Percentiles rank a stretch among this genome's conserved stretches.
Evolutionary conservation across 1,139 yeast species (phyloP).

Genomic region (Casaregolazyma lundiana): DNA sequence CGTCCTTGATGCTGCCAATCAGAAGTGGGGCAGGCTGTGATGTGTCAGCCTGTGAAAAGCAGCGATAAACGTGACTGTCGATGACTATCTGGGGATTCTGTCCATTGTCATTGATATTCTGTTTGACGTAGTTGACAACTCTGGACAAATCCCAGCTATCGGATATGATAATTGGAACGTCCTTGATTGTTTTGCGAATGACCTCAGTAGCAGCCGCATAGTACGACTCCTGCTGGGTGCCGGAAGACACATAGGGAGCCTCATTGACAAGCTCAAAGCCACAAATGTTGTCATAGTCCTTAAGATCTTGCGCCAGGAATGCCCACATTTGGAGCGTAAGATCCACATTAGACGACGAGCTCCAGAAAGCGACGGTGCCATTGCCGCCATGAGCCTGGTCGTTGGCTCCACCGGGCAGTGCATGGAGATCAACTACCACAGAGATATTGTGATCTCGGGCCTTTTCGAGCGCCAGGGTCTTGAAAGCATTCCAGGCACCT

Average conservation of each 20-base stretch:
- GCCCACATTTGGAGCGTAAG: constrained; percentile 49
- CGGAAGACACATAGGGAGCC: constrained; percentile 48
- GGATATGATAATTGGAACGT: constrained; percentile 71
- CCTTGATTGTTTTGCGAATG: constrained; percentile 52
- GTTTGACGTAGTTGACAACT: constrained; percentile 66
- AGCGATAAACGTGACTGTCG: constrained; percentile 83
- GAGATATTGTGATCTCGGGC: constrained; percentile 61
- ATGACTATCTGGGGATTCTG: constrained; percentile 44
- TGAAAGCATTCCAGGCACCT: constrained; percentile 65
- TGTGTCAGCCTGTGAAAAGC: constrained; percentile 75
- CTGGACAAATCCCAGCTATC: constrained; percentile 93
- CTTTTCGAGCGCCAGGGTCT: constrained; percentile 45
- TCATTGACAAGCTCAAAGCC: constrained; percentile 88
- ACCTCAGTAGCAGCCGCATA: constrained; percentile 63
- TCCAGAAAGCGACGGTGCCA: constrained; percentile 63
- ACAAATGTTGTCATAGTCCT: constrained; percentile 57
- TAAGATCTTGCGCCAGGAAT: constrained; percentile 60
- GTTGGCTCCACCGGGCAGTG: constrained; percentile 90
- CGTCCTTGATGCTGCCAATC: constrained; percentile 50
- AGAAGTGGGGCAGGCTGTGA: constrained; percentile 60
- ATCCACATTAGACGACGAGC: constrained; percentile 40
- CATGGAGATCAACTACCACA: constrained; percentile 81
- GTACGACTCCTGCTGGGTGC: constrained; percentile 52
- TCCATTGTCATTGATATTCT: constrained; percentile 27
- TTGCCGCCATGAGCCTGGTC: constrained; percentile 81